Evolutionary conservation across 768 basidiomycete genomes (phyloP).

Genomic region (Podaxis sp.): DNA sequence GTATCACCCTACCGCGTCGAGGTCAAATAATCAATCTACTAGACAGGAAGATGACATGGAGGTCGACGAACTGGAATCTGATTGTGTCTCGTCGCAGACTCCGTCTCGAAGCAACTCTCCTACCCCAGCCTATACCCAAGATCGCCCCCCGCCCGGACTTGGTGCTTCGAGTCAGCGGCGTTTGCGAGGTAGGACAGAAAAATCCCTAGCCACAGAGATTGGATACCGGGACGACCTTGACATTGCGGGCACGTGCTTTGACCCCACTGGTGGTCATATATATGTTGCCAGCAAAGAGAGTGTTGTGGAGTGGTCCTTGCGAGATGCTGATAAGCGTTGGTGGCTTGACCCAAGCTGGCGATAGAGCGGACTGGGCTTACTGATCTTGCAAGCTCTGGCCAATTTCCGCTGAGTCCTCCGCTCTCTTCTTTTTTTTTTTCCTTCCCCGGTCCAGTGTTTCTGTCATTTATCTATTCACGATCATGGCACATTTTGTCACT

Average conservation of each 20-base stretch:
- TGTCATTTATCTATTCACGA: constrained; percentile 2
- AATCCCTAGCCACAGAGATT: constrained; percentile 11
- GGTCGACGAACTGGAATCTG: constrained; percentile 55
- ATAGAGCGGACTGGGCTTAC: constrained; percentile 17
- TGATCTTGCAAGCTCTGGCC: neutral
- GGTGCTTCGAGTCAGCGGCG: neutral
- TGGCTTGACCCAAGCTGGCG: constrained; percentile 56
- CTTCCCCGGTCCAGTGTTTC: neutral
- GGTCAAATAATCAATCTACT: constrained; percentile 11
- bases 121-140: constrained; percentile 20
- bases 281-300: constrained; percentile 27
- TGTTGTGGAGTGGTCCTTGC: constrained; percentile 31
- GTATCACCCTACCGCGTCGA: constrained; percentile 21
- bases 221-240: constrained; percentile 27
- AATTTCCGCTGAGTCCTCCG: neutral
- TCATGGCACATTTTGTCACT: neutral
- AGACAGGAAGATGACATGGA: constrained; percentile 37
- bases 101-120: constrained; percentile 39
- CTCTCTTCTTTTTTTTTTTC: neutral
- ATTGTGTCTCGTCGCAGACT: constrained; percentile 49
- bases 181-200: neutral
- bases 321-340: constrained; percentile 73
- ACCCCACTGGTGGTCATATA: constrained; percentile 31
- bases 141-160: neutral
- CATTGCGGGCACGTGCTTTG: constrained; percentile 32